Evolutionary conservation across 129 eudicot genomes (phyloP).

Genomic region (Scalesia atractyloides): DNA sequence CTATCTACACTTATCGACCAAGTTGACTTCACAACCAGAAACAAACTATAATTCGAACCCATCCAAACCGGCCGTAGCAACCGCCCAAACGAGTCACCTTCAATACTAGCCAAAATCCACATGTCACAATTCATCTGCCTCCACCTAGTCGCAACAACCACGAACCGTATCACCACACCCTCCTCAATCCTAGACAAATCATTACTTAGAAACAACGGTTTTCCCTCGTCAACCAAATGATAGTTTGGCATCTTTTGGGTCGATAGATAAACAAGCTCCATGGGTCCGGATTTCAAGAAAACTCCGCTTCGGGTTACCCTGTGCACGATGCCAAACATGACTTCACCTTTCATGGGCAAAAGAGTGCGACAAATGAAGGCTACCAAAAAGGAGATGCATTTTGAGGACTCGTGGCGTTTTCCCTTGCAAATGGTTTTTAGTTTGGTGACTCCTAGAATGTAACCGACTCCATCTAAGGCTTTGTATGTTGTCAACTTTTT

Average conservation of each 20-base stretch:
- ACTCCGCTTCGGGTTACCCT: conserved; percentile 37
- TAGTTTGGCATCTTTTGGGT: conserved; percentile 59
- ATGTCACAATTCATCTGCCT: conserved; percentile 40
- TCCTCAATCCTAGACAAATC: conserved; percentile 66
- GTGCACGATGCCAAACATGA: conserved; percentile 59
- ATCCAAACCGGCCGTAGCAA: conserved; percentile 58
- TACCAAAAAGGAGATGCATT: conserved; percentile 40
- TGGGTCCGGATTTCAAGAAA: conserved; percentile 67
- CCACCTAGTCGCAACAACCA: conserved; percentile 59
- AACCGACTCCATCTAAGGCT: conserved; percentile 50
- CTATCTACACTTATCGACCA: conserved; percentile 26
- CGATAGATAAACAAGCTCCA: conserved; percentile 54
- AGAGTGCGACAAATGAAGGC: conserved; percentile 54
- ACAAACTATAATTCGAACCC: conserved; percentile 48
- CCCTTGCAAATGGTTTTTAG: conserved; percentile 51
- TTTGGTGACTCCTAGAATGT: conserved; percentile 66
- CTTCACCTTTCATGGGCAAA: conserved; percentile 57
- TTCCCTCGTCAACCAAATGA: conserved; percentile 43
- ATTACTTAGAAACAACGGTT: conserved; percentile 38
- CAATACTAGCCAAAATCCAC: conserved; percentile 58
- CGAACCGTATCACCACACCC: conserved; percentile 55
- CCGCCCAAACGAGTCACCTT: conserved; percentile 65
- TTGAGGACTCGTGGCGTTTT: conserved; percentile 14
- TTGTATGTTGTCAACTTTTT: conserved; percentile 37
- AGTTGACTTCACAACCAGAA: conserved; percentile 4